These are phyloP conservation scores for Mrakia blollopis DNA, from an alignment of 768 basidiomycete species.

Conservation along the genomic window DNA sequence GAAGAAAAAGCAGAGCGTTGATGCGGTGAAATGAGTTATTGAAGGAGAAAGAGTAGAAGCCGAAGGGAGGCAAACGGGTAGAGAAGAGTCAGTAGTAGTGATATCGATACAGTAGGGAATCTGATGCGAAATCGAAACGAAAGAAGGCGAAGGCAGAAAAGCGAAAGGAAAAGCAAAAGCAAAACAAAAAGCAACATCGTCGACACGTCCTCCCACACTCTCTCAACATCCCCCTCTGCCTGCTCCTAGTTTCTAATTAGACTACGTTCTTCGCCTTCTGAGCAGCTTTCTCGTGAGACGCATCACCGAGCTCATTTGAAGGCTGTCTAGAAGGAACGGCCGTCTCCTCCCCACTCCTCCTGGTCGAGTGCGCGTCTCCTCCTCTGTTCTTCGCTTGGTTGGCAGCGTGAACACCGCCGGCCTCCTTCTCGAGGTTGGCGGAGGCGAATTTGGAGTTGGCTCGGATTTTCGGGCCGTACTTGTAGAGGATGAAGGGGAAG, in stretches of 20 bases:
- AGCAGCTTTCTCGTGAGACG: not conserved
- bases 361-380: not conserved
- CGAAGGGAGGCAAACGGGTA: no score
- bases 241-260: no score
- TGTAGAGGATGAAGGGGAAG: conserved; percentile 30
- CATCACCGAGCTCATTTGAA: not conserved
- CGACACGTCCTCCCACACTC: not conserved
- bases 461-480: conserved; percentile 29
- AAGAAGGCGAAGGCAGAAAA: not conserved
- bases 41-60: no score
- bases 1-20: no score
- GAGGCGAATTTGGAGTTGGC: conserved; percentile 21
- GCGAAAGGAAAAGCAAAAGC: no score
- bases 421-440: conserved; percentile 1
- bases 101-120: no score
- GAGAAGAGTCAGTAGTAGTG: no score
- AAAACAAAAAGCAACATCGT: not conserved
- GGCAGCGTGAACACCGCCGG: not conserved
- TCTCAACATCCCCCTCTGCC: not conserved
- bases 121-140: no score
- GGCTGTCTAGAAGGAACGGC: not conserved
- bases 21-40: no score
- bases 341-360: conserved; percentile 1
- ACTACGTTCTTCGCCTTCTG: not conserved
- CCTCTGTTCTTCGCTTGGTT: not conserved